A percentile compares a stretch with the other conserved stretches of the same genome.
These are phyloP conservation scores for Herpotrichia juniperi DNA, from an alignment of 2,329 filamentous ascomycete genomes.

Conservation along the genomic window DNA sequence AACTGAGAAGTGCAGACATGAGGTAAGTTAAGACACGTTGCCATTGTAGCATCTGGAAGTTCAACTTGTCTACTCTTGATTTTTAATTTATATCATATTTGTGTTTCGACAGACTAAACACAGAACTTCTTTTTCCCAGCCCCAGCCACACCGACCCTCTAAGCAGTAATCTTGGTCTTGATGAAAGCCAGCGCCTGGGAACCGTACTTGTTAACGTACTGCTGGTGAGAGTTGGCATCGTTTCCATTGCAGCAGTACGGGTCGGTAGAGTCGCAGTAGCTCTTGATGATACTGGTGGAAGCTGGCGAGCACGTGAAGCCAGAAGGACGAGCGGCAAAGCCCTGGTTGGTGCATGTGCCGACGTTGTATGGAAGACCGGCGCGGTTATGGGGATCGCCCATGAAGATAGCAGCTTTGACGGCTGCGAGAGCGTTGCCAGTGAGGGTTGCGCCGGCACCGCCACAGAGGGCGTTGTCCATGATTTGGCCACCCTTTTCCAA, in stretches of 20 bases:
- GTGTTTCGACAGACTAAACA: background rate
- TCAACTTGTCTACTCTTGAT: too few relatives aligned
- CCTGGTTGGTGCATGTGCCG: slow-evolving; percentile 63
- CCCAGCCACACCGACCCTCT: slow-evolving; percentile 3
- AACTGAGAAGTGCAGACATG: too few relatives aligned
- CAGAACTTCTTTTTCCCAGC: background rate
- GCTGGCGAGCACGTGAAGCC: slow-evolving; percentile 63
- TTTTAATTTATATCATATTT: background rate
- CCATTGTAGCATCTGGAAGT: too few relatives aligned
- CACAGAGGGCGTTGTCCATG: slow-evolving; percentile 67
- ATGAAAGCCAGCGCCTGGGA: slow-evolving; percentile 65
- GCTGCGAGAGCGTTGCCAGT: slow-evolving; percentile 57
- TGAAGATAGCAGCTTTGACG: slow-evolving; percentile 69
- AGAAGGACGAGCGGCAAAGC: slow-evolving; percentile 64
- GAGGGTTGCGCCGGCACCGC: slow-evolving; percentile 57
- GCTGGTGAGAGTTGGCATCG: slow-evolving; percentile 64
- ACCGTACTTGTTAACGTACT: slow-evolving; percentile 67
- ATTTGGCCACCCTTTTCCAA: slow-evolving; percentile 64
- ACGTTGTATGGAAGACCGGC: slow-evolving; percentile 64
- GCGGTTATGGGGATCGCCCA: slow-evolving; percentile 67
- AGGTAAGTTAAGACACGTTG: too few relatives aligned
- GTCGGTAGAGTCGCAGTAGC: slow-evolving; percentile 69
- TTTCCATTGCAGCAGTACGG: slow-evolving; percentile 72
- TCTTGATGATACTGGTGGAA: slow-evolving; percentile 62
- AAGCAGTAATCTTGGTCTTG: slow-evolving; percentile 56